These are phyloP conservation scores for Stephanodiscus minutulus DNA, from an alignment of 108 stramenopile genomes.

Conservation along the genomic window DNA sequence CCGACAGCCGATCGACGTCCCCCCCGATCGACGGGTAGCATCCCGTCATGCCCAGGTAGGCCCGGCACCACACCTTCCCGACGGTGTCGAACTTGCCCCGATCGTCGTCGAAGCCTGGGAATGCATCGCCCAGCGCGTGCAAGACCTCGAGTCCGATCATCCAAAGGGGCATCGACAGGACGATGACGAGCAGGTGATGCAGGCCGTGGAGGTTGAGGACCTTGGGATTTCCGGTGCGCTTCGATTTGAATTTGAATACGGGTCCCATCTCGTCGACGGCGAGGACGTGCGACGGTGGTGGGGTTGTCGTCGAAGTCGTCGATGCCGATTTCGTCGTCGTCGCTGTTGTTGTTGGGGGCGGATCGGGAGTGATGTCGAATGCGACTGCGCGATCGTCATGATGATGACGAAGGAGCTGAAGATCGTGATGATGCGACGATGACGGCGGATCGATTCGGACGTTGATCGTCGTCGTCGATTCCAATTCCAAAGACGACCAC, in stretches of 20 bases:
- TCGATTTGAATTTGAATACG: constrained; percentile 28
- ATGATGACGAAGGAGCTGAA: too few species aligned
- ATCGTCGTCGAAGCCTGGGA: constrained; percentile 57
- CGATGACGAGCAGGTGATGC: constrained; percentile 51
- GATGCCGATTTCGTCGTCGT: background rate
- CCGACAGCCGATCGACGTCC: constrained; percentile 44
- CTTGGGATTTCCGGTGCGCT: constrained; percentile 45
- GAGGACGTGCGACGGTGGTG: constrained; percentile 32
- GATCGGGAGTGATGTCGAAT: too few species aligned
- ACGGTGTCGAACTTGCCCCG: constrained; percentile 65
- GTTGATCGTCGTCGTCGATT: too few species aligned
- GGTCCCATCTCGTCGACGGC: constrained; percentile 42
- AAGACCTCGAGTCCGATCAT: constrained; percentile 52
- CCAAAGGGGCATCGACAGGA: constrained; percentile 69
- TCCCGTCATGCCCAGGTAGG: constrained; percentile 62
- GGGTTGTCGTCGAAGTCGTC: background rate
- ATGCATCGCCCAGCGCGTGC: constrained; percentile 34
- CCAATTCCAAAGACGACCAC: too few species aligned
- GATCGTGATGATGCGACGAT: too few species aligned
- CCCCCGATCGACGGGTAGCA: constrained; percentile 64
- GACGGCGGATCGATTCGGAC: too few species aligned
- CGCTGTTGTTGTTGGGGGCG: too few species aligned
- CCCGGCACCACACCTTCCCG: constrained; percentile 74
- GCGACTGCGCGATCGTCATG: too few species aligned
- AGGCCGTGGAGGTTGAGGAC: constrained; percentile 65